Conservation (phyloP, 2,329 filamentous ascomycete genomes). For the Microsporum canis region DNA sequence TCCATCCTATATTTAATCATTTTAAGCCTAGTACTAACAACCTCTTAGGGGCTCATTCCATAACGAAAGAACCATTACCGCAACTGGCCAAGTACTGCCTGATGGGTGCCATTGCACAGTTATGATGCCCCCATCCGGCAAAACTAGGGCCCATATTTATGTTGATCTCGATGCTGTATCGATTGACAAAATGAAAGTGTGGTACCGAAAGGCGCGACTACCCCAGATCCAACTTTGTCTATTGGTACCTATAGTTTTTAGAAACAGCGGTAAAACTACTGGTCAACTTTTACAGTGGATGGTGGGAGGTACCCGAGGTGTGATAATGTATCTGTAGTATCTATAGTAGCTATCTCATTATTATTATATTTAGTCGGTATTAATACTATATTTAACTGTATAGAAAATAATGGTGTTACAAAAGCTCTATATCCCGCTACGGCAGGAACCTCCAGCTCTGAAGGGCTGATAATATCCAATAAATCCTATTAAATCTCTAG, state of each 20-base stretch:
- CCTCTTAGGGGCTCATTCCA: conserved; percentile 6
- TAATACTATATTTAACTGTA: too few species aligned
- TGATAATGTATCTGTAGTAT: too few species aligned
- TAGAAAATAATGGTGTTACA: too few species aligned
- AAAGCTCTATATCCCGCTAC: too few species aligned
- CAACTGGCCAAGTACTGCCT: neutral
- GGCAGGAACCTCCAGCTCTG: too few species aligned
- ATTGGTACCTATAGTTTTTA: neutral
- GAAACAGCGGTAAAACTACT: neutral
- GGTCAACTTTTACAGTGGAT: neutral
- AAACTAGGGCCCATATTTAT: conserved; percentile 6
- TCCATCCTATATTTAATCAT: neutral
- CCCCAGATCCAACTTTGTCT: conserved; percentile 3
- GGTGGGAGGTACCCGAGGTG: neutral
- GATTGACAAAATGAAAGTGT: conserved; percentile 5
- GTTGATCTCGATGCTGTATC: neutral
- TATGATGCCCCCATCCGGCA: neutral
- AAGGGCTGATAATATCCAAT: too few species aligned
- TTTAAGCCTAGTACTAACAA: conserved; percentile 4
- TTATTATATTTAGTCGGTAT: too few species aligned
- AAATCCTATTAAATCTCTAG: too few species aligned
- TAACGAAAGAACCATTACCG: neutral
- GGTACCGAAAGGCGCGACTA: neutral
- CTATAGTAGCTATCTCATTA: too few species aligned
- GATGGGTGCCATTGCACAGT: conserved; percentile 4